Evolutionary conservation across 2,329 filamentous ascomycete species (phyloP), one percentile per base, ranked within the genome.

Genomic region (Colletotrichum australisinense): DNA sequence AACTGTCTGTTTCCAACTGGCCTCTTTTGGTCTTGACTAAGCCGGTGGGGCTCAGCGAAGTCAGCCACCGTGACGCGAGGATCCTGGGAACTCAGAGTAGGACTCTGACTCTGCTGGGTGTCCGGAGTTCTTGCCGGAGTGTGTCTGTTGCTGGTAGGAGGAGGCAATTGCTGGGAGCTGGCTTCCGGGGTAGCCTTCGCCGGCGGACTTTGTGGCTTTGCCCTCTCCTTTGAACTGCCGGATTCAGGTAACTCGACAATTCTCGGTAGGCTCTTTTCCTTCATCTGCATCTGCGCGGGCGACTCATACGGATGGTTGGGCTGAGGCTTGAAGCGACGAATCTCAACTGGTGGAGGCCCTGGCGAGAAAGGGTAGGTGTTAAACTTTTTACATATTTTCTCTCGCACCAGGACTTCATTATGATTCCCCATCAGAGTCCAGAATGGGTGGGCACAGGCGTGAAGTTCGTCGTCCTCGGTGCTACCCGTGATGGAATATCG

Each of bases 81-180:
- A 66, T 73, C 71, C 42, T 62, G 55, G 4, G 60, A n/a, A 4
- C 28, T 38, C 46, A 56, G 16, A 8, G 12, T 12, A 16, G 69
- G 69, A 46, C 69, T 72, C 60, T 35, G 32, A 46, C 69, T 72
- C 63, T 35, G 32, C 56, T 62, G 35, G 32, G 62, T 57, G 19
- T 72, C 64, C 22, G 69, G 69, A 42, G 69, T 68, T 46, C 46
- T 68, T n/a, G 64, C 64, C 57, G 64, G 69, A 57, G 69, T 72
- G 28, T 67, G 69, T 16, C 28, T 67, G 32, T 35, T 22, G 8
- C 53, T n/a, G 5, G 42, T 49, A 49, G 19, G 22, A 8, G 5
- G 30, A 64, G 46, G 62, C 22, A 46, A 46, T 11, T 2, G 22
- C 32, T 46, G 30, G 26, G 38, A 42, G 0, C 16, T 22, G 26